Evolutionary conservation across 2,329 filamentous ascomycete species (phyloP), one percentile per base, ranked within the genome.

Genomic region (Colletotrichum orbiculare): DNA sequence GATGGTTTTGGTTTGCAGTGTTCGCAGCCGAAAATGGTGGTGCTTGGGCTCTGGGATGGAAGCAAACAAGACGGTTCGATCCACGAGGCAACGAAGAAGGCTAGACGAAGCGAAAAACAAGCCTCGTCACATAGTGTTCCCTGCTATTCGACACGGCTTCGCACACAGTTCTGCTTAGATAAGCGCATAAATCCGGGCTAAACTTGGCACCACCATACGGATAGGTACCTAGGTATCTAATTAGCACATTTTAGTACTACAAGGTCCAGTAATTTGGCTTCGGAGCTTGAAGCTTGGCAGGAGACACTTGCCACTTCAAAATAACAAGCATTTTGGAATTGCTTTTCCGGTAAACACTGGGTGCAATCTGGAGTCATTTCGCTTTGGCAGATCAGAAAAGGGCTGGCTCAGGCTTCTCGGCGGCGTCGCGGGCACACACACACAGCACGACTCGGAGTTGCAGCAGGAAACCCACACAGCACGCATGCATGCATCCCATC

Each of bases 91-190:
- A 52, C 50, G 34, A 11, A 39, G n/a, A 13, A 11, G 9, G 8
- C 7, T 25, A 25, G 25, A 25, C 25, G 25, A 25, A 25, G 25
- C 17, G 15, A 12, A n/a, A 33, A 48, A 42, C 46, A 48, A 15
- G 57, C 41, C 58, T 65, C 58, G 58, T 57, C 63, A 66, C 63
- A 66, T 66, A 66, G 63, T 66, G 33, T 15, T 25, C 25, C 9
- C 6, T 4, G 8, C 8, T 3, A 2, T 1, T n/a, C 13, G 8
- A 12, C 10, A 17, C 2, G 15, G 11, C 4, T 1, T 4, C 2
- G 3, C 8, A 4, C 10, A 10, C 17, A 12, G 15, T 2, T n/a
- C 15, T 10, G 10, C 10, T 15, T 15, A 46, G 37, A 15, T 50
- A 35, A 17, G 41, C 58, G 39, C 48, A 65, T 65, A 48, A 41